phyloP scores from a whole-genome alignment of 805 yeast species.

The Blastobotrys parvus region DNA sequence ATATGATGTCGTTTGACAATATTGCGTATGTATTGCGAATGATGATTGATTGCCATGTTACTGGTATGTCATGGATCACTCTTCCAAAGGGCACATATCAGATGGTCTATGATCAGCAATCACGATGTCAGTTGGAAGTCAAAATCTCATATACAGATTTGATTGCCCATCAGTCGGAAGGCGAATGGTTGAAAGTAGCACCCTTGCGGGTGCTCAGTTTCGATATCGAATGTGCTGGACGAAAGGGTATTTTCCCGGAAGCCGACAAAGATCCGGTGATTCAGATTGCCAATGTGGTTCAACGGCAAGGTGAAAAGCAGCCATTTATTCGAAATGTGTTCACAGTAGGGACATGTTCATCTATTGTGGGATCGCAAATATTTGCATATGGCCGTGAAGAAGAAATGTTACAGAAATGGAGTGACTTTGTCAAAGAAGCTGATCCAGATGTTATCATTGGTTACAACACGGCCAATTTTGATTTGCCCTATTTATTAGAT shows the following conservation, averaged over 20 bases:
- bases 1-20: constrained; percentile 73
- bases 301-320: constrained; percentile 62
- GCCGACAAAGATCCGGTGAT: constrained; percentile 89
- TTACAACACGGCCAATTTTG: constrained; percentile 90
- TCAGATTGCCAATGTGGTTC: constrained; percentile 94
- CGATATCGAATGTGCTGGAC: constrained; percentile 97
- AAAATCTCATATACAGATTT: constrained; percentile 58
- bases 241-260: constrained; percentile 95
- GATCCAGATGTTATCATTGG: constrained; percentile 98
- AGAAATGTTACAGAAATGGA: constrained; percentile 82
- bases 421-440: constrained; percentile 67
- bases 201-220: constrained; percentile 89
- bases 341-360: constrained; percentile 83
- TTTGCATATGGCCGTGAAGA: constrained; percentile 65
- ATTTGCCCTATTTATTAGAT: constrained; percentile 84
- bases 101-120: constrained; percentile 34
- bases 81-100: constrained; percentile 67
- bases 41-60: constrained; percentile 87
- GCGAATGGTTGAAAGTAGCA: constrained; percentile 88
- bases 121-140: constrained; percentile 84
- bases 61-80: constrained; percentile 95
- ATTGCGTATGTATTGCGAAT: constrained; percentile 76
- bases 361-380: constrained; percentile 90
- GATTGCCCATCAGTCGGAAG: constrained; percentile 79
- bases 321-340: constrained; percentile 94